These are phyloP conservation scores for Fusarium newnesense DNA, from an alignment of 2,329 filamentous ascomycete genomes.

Conservation along the genomic window DNA sequence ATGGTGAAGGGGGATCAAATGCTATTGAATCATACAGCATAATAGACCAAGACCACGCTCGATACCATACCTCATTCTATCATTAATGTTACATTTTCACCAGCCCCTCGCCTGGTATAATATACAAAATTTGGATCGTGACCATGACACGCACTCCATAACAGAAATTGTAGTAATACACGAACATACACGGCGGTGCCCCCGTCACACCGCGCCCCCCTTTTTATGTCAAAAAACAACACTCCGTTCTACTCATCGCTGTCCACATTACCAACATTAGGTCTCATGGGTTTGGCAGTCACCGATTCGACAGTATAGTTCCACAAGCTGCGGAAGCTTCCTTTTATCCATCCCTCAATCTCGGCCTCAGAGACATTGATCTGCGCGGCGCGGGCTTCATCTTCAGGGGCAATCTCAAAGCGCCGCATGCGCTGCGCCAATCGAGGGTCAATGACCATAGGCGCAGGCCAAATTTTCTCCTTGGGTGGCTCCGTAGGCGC, in stretches of 20 bases:
- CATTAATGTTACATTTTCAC: conserved; percentile 21
- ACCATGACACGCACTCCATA: conserved; percentile 14
- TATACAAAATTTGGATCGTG: conserved; percentile 32
- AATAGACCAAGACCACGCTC: conserved; percentile 19
- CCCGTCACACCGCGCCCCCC: background rate
- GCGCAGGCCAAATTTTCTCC: conserved; percentile 80
- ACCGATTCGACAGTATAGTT: conserved; percentile 60
- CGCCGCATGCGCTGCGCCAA: conserved; percentile 83
- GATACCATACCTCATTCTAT: conserved; percentile 34
- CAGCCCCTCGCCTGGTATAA: conserved; percentile 31
- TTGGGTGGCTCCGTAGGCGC: conserved; percentile 54
- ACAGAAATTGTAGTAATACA: conserved; percentile 36
- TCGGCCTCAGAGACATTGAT: conserved; percentile 75
- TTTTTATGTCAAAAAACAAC: background rate
- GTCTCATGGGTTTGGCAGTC: conserved; percentile 53
- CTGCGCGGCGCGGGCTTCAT: conserved; percentile 72
- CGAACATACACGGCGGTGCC: conserved; percentile 17
- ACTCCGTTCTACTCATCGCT: conserved; percentile 45
- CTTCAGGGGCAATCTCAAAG: conserved; percentile 75
- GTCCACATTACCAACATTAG: conserved; percentile 55
- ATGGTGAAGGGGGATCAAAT: conserved; percentile 33
- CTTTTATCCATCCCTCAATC: conserved; percentile 75
- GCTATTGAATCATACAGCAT: conserved; percentile 27
- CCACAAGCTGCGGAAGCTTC: conserved; percentile 63
- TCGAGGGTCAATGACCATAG: conserved; percentile 79